Evolutionary conservation across 768 basidiomycete species (phyloP).

Genomic region (Podaxis mareebaensis): DNA sequence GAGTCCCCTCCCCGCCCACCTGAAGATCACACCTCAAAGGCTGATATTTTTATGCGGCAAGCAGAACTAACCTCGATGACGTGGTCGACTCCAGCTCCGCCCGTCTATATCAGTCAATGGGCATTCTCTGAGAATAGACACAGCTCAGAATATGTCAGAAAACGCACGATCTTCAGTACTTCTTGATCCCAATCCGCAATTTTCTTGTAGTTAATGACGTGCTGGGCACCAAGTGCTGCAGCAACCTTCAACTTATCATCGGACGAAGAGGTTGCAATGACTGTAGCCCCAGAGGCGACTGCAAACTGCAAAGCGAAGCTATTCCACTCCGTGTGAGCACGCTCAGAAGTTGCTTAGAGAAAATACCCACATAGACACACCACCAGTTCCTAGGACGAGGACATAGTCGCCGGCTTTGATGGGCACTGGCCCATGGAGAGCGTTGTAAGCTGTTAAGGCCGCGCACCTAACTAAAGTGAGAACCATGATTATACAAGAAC

Average conservation of each 20-base stretch:
- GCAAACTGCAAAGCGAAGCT: constrained; percentile 64
- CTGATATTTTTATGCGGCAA: not conserved
- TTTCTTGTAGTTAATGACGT: constrained; percentile 64
- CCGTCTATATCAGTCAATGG: constrained; percentile 28
- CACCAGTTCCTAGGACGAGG: constrained; percentile 56
- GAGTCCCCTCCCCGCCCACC: constrained; percentile 57
- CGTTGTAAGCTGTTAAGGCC: constrained; percentile 65
- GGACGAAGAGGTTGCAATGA: constrained; percentile 68
- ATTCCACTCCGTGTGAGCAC: not conserved
- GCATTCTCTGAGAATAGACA: not conserved
- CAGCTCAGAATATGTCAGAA: too few species aligned
- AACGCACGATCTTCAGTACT: constrained; percentile 42
- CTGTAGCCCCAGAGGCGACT: constrained; percentile 59
- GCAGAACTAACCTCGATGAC: constrained; percentile 36
- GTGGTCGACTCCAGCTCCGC: constrained; percentile 39
- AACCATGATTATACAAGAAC: not conserved
- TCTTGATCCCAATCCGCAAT: constrained; percentile 60
- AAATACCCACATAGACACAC: constrained; percentile 48
- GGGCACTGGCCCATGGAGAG: constrained; percentile 45
- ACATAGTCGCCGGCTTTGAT: constrained; percentile 62
- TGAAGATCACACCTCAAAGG: constrained; percentile 26
- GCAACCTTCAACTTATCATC: constrained; percentile 60
- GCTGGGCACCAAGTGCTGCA: constrained; percentile 49
- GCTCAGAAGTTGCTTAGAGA: constrained; percentile 14
- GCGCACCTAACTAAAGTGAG: constrained; percentile 41